These are phyloP conservation scores for Periconia sp. DNA, from an alignment of 2,329 filamentous ascomycete species.

Conservation along the genomic window DNA sequence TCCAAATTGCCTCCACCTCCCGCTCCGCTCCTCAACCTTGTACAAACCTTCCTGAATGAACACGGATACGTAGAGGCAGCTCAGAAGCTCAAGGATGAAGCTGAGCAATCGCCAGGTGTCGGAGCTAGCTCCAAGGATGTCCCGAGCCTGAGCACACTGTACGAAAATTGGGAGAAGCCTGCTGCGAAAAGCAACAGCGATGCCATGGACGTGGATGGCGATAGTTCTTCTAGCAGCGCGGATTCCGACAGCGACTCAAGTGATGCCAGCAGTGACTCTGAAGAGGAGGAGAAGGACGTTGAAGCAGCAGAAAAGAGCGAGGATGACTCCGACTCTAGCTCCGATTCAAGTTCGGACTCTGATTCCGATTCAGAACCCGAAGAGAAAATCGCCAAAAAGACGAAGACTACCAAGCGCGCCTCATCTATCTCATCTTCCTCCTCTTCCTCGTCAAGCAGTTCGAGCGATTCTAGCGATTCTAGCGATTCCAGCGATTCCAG, in stretches of 20 bases:
- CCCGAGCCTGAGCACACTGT: conserved; percentile 24
- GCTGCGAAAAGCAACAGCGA: conserved; percentile 19
- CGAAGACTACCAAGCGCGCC: conserved; percentile 19
- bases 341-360: conserved; percentile 26
- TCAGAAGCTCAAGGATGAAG: conserved; percentile 24
- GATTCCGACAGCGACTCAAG: conserved; percentile 22
- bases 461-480: conserved; percentile 22
- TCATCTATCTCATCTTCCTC: conserved; percentile 23
- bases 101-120: conserved; percentile 6
- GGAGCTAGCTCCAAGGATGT: conserved; percentile 11
- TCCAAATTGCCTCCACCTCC: conserved; percentile 16
- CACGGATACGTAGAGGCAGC: conserved; percentile 37
- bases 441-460: conserved; percentile 16
- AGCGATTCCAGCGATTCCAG: conserved; percentile 18
- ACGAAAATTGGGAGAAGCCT: conserved; percentile 32
- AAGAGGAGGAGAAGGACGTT: conserved; percentile 28
- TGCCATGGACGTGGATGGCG: conserved; percentile 34
- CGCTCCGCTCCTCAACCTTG: conserved; percentile 31
- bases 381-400: conserved; percentile 19
- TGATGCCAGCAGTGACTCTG: conserved; percentile 31
- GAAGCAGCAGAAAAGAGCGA: conserved; percentile 16
- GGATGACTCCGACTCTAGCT: conserved; percentile 23
- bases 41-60: conserved; percentile 37
- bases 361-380: conserved; percentile 46
- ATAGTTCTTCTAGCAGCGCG: conserved; percentile 26